phyloP scores from a whole-genome alignment of 805 yeast genomes.

The Candida boleticola region DNA sequence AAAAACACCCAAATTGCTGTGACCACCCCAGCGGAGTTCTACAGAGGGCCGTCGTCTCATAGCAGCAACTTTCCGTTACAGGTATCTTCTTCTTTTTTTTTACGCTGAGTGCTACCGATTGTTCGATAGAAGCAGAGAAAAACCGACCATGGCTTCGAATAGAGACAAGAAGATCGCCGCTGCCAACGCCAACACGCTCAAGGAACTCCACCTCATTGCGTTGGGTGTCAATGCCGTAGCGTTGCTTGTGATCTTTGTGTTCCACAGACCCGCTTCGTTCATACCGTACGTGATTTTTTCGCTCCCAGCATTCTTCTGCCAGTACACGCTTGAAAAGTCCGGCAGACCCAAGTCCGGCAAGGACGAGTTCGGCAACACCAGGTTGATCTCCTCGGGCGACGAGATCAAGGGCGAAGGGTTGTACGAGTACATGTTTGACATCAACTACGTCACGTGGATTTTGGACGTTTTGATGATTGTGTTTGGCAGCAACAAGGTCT shows the following conservation, averaged over 20 bases:
- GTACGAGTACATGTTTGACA: constrained; percentile 70
- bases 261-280: constrained; percentile 46
- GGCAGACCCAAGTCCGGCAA: constrained; percentile 53
- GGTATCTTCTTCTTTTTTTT: too few species aligned
- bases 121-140: too few species aligned
- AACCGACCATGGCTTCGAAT: constrained; percentile 56
- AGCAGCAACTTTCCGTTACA: too few species aligned
- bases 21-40: too few species aligned
- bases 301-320: constrained; percentile 37
- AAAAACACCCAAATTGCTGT: too few species aligned
- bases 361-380: constrained; percentile 30
- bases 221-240: constrained; percentile 37
- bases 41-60: too few species aligned
- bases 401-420: constrained; percentile 63
- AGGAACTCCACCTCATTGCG: constrained; percentile 35
- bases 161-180: constrained; percentile 54
- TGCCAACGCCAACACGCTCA: constrained; percentile 35
- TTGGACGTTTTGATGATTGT: constrained; percentile 52
- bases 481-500: constrained; percentile 57
- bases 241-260: constrained; percentile 32
- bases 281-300: constrained; percentile 38
- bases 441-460: constrained; percentile 62
- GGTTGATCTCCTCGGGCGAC: constrained; percentile 53
- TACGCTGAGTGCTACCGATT: too few species aligned
- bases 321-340: constrained; percentile 53